Conservation (phyloP, 371 early-diverging fungal species). For the Lichtheimia ramosa region DNA sequence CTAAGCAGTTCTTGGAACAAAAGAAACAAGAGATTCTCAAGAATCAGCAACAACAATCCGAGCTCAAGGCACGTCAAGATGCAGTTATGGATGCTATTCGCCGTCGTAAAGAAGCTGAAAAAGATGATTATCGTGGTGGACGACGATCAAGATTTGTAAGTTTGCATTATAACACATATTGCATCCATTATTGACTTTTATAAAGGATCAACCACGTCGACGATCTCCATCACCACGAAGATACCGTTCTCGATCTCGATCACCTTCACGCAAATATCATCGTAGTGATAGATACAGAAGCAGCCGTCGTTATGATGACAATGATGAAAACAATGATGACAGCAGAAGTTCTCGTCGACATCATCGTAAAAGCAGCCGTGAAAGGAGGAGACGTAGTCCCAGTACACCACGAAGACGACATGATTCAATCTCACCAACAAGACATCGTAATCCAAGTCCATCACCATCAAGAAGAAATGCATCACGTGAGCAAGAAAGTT, state of each 20-base stretch:
- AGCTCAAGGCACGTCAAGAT: conserved; percentile 28
- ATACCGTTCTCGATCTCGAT: conserved; percentile 24
- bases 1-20: conserved; percentile 78
- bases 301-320: conserved; percentile 6
- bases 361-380: conserved; percentile 1
- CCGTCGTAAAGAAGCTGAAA: conserved; percentile 24
- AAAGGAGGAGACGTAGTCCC: conserved; percentile 24
- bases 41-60: conserved; percentile 33
- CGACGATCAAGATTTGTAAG: conserved; percentile 24
- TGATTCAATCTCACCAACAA: not conserved
- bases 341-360: conserved; percentile 1
- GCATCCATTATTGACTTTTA: too few relatives aligned
- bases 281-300: not conserved
- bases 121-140: conserved; percentile 2
- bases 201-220: not conserved
- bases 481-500: too few relatives aligned
- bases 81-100: conserved; percentile 47
- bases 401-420: conserved; percentile 19
- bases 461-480: too few relatives aligned
- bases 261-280: conserved; percentile 20
- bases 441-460: not conserved
- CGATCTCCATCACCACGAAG: conserved; percentile 12
- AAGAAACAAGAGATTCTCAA: conserved; percentile 78
- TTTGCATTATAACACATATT: not conserved
- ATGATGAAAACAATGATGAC: conserved; percentile 3